Evolutionary conservation across 345 rosid genomes (phyloP), one percentile per base, ranked within the genome.

Genomic region (Diplotaxis tenuifolia): DNA sequence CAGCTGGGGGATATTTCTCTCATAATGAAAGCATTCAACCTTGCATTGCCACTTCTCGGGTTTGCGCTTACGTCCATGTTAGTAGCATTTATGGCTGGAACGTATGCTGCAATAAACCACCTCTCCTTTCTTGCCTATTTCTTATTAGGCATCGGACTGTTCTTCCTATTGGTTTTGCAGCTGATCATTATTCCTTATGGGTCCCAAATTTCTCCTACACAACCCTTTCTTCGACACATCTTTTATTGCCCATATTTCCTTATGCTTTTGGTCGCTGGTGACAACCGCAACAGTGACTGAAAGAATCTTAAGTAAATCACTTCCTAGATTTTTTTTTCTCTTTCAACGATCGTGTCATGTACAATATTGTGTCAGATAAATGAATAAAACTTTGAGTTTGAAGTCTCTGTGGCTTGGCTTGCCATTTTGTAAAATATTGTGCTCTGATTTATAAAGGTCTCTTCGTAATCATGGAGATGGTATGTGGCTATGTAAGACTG

Each of bases 81-180:
- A 0, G 14, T 65, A 29, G 70, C 77, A 0, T 73, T 73, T 58
- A 56, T 73, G 71, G 77, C 71, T 73, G 71, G 64, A 10, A 52
- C 64, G 11, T 36, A 64, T 38, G 25, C 25, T 23, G 25, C 25
- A 23, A 23, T 23, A 23, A 23, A 23, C 25, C 25, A 23, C 25
- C 25, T 36, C 62, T 38, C 64, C 0, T 23, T 54, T 42, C 71
- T 73, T 53, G 19, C 8, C 0, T 18, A 34, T 23, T 16, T 63
- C 54, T 2, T 63, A 3, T 50, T 72, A 16, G 53, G 18, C 9
- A 21, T 72, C 11, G 76, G 62, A 5, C 0, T 53, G 9, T 4
- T 64, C 63, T 54, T 63, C 70, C 40, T 64, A 0, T 2, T 64
- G 31, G 0, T 9, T 27, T 73, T 73, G 4, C 1, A 38, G 62